Conservation (phyloP, 208 protist species). For the Entamoeba invadens region DNA sequence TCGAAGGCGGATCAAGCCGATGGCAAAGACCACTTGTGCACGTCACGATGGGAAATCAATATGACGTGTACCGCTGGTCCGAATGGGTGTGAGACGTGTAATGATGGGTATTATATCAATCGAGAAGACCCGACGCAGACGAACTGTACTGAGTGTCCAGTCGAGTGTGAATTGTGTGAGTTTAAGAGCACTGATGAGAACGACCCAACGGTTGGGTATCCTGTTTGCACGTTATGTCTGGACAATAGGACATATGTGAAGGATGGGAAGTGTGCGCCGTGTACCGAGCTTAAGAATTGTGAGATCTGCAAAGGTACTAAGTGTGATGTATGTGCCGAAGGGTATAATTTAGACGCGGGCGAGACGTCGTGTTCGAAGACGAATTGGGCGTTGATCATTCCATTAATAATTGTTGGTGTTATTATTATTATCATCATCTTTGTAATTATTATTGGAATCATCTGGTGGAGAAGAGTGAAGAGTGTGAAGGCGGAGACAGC, state of each 20-base stretch:
- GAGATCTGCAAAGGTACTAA: too few species aligned
- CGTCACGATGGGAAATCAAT: neutral
- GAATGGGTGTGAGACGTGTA: neutral
- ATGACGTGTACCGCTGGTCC: neutral
- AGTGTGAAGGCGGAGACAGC: neutral
- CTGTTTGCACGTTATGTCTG: neutral
- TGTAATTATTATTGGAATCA: neutral
- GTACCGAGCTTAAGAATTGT: neutral
- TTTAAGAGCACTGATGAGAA: neutral
- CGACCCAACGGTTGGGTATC: neutral
- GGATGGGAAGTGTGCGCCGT: neutral
- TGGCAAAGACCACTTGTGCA: neutral
- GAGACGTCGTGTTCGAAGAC: neutral
- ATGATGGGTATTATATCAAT: neutral
- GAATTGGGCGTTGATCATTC: neutral
- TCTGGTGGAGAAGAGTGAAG: neutral
- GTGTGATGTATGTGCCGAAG: neutral
- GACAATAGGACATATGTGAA: neutral
- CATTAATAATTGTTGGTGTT: neutral
- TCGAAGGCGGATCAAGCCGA: neutral
- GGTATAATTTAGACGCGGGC: neutral
- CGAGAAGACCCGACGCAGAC: neutral
- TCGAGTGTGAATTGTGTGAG: neutral
- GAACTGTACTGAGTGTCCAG: neutral
- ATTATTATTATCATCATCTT: neutral